Conservation (phyloP, 768 basidiomycete genomes). For the Tylopilus rubrobrunneus region DNA sequence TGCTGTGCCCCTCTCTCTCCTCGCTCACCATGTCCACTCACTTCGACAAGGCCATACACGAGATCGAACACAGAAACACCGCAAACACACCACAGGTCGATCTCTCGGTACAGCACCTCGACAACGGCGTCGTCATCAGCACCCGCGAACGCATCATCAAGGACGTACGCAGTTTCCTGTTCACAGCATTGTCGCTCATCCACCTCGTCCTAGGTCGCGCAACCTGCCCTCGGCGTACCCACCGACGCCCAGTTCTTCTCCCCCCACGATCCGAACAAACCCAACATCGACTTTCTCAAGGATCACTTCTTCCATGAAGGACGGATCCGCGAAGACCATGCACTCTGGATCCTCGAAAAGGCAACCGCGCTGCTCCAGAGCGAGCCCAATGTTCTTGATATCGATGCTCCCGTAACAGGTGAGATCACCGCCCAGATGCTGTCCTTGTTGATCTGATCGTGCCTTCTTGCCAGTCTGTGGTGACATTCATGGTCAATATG, state of each 20-base stretch:
- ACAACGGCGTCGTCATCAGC: slow-evolving; percentile 23
- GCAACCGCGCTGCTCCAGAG: slow-evolving; percentile 50
- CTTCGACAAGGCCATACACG: slow-evolving; percentile 28
- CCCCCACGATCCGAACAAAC: slow-evolving; percentile 55
- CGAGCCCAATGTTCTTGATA: slow-evolving; percentile 64
- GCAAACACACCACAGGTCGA: slow-evolving; percentile 15
- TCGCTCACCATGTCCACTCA: slow-evolving; percentile 23
- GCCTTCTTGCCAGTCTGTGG: slow-evolving; percentile 13
- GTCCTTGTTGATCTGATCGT: slow-evolving; percentile 1
- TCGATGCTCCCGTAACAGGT: slow-evolving; percentile 75
- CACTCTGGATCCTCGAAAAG: slow-evolving; percentile 61
- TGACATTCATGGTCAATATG: slow-evolving; percentile 23
- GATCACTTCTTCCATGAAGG: slow-evolving; percentile 76
- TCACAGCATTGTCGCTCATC: background rate
- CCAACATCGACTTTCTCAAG: slow-evolving; percentile 69
- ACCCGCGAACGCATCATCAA: slow-evolving; percentile 26
- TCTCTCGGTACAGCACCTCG: slow-evolving; percentile 23
- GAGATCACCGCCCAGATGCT: slow-evolving; percentile 14
- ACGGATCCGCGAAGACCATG: slow-evolving; percentile 61
- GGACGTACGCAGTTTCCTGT: slow-evolving; percentile 14
- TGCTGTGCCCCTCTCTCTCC: slow-evolving; percentile 2
- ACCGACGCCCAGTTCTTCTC: slow-evolving; percentile 78
- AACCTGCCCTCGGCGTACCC: slow-evolving; percentile 59
- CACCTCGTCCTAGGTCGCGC: slow-evolving; percentile 50
- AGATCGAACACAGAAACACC: slow-evolving; percentile 28